These are phyloP conservation scores for Cucurbita pepo DNA, from an alignment of 306 rosid species.

Conservation along the genomic window DNA sequence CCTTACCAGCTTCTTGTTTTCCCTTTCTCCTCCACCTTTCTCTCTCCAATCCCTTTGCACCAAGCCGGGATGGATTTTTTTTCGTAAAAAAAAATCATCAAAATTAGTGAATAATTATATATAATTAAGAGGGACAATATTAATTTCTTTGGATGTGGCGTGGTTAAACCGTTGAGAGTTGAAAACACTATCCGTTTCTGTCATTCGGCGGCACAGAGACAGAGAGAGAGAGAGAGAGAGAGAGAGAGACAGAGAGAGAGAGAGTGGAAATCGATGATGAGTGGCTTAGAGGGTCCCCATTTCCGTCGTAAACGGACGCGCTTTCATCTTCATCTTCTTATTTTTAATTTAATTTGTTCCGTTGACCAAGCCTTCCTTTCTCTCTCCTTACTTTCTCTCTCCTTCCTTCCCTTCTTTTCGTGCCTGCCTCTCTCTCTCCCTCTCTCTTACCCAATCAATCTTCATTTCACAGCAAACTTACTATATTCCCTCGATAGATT, in stretches of 20 bases:
- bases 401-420: conserved; percentile 9
- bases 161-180: background rate
- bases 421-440: conserved; percentile 22
- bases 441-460: background rate
- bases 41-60: conserved; percentile 34
- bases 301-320: conserved; percentile 42
- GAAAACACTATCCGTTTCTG: background rate
- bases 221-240: background rate
- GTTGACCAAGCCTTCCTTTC: conserved; percentile 25
- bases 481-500: background rate
- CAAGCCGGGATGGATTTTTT: conserved; percentile 20
- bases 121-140: background rate
- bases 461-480: background rate
- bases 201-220: conserved; percentile 4
- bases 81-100: background rate
- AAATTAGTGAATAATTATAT: background rate
- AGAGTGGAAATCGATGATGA: background rate
- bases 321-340: conserved; percentile 9
- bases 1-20: conserved; percentile 9
- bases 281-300: conserved; percentile 25
- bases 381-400: background rate
- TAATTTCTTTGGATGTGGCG: background rate
- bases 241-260: background rate
- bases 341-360: background rate
- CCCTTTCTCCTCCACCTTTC: conserved; percentile 8